phyloP scores from a whole-genome alignment of 768 basidiomycete genomes.

The Imleria badia region DNA sequence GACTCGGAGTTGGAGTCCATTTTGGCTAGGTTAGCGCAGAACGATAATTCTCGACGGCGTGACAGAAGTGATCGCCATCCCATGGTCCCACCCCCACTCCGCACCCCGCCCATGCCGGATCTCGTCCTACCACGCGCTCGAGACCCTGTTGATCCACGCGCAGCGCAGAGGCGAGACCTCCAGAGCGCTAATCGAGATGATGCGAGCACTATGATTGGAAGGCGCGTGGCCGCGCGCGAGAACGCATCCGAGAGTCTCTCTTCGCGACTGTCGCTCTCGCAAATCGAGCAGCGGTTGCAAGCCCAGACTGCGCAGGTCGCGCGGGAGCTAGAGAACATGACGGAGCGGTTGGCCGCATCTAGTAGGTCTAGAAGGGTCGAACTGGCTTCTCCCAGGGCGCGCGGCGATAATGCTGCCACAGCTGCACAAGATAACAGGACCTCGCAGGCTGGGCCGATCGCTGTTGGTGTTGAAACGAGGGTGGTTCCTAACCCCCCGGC shows the following conservation, averaged over 20 bases:
- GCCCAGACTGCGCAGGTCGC: conserved; percentile 32
- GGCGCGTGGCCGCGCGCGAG: conserved; percentile 34
- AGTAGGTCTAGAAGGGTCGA: conserved; percentile 27
- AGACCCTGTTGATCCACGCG: conserved; percentile 15
- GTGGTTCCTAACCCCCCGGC: conserved; percentile 2
- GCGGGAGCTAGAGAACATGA: conserved; percentile 34
- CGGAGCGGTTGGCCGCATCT: conserved; percentile 22
- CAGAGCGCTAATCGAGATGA: conserved; percentile 26
- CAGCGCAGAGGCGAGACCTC: conserved; percentile 19
- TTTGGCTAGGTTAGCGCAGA: conserved; percentile 24
- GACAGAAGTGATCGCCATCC: conserved; percentile 17
- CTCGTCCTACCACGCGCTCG: conserved; percentile 20
- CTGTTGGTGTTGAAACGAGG: conserved; percentile 3
- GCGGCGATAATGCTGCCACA: conserved; percentile 1
- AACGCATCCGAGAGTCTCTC: conserved; percentile 20
- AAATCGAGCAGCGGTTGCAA: conserved; percentile 30
- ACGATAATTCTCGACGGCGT: conserved; percentile 11
- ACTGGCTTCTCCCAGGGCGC: conserved; percentile 14
- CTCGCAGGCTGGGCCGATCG: background rate
- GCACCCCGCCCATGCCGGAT: conserved; percentile 33
- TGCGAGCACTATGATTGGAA: conserved; percentile 34
- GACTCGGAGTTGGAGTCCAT: no score
- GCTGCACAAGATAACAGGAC: background rate
- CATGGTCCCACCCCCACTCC: conserved; percentile 19
- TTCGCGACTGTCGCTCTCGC: conserved; percentile 22